Evolutionary conservation across 2,329 filamentous ascomycete species (phyloP), one percentile per base, ranked within the genome.

Genomic region (Paradendryphiella salina): DNA sequence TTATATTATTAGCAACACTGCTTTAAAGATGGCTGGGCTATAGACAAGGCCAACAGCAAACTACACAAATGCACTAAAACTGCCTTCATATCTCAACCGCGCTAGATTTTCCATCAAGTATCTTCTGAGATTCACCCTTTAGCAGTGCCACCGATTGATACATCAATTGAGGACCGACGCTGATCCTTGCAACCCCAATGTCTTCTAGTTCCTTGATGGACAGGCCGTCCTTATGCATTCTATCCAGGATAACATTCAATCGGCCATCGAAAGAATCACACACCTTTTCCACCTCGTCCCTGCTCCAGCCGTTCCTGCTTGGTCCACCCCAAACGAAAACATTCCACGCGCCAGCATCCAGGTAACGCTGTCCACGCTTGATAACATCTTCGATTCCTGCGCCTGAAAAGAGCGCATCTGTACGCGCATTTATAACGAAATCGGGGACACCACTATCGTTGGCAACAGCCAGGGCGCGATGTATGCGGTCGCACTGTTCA

Each of bases 291-390:
- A 71, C 62, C 43, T 70, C 69, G 18, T 46, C 60, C 40, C 49
- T 52, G 8, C 35, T 54, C 57, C 51, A 67, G 3, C 33, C 81
- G 68, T 11, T 75, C 64, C 29, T 52, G 14, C 68, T 68, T 0
- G 71, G 60, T 1, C 76, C 81, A 11, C 83, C 83, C 82, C 82
- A 86, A 43, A 84, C 81, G 70, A 85, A 86, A 0, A 83, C 76
- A 0, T 80, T 84, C 10, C 77, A 80, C 0, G 83, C 84, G 0
- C 83, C 84, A 2, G 82, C 82, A 0, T 74, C 77, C 3, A 86
- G 70, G 62, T 81, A 86, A n/a, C 77, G 78, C 50, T 77, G 79
- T 0, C 82, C 84, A 0, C 84, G 73, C 39, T 69, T 64, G 37
- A 85, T 73, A 1, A 78, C 81, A 39, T 84, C 79, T 2, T 73